Evolutionary conservation across 805 yeast species (phyloP), one percentile per base, ranked within the genome.

Genomic region (Candida quercuum): DNA sequence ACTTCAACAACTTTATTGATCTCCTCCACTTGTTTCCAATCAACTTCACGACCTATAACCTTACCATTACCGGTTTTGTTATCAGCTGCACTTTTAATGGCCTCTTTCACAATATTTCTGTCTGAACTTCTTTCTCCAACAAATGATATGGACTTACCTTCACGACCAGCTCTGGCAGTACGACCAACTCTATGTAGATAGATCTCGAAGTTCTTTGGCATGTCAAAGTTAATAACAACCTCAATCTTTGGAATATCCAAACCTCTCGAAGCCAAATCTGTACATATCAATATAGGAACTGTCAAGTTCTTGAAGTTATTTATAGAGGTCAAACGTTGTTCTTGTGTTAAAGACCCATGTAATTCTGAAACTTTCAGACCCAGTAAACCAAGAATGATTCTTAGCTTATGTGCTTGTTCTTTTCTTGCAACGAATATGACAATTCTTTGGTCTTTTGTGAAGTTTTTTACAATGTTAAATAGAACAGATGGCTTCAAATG

Each of bases 231-330:
- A 55, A 93, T 75, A 33, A 93, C 99, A 42, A 83, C 79, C 60
- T 89, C 98, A 59, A 93, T 89, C 64, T 91, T 91, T 44, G 98
- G 98, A 56, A 93, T 93, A 83, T 93, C 99, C 58, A 93, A 74
- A 73, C 99, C 99, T 77, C 99, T 85, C 21, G 99, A 91, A 2
- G 99, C 99, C 60, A 93, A 74, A 73, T 93, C 99, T 1, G 99
- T 93, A 80, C 98, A 93, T 28, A 93, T 72, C 41, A 93, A 69
- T 9, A 91, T 78, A 2, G 98, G 95, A 23, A 89, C 95, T 4
- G 76, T 75, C 46, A 87, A 69, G 45, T 76, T 78, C 51, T 86
- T 87, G 68, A 93, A 93, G 41, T 80, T 83, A 10, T 79, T 83
- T 32, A 93, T 85, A 54, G 85, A 83, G 43, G 73, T 73, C 48